Evolutionary conservation across 2,329 filamentous ascomycete genomes (phyloP), one percentile per base, ranked within the genome.

Genomic region (Alternaria sp.): DNA sequence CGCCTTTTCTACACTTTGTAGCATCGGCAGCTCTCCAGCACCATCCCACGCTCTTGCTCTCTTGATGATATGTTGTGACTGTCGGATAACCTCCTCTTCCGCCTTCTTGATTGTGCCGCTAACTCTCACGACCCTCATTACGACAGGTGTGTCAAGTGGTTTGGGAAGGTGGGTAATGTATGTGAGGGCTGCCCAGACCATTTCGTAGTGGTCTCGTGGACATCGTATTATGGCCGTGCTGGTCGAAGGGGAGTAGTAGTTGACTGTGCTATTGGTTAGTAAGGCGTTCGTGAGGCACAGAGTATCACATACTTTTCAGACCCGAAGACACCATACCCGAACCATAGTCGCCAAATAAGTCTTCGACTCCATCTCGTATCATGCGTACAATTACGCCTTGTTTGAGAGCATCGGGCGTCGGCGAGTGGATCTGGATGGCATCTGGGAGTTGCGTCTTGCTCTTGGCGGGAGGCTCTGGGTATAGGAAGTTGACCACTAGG

Each of bases 41-140:
- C 56, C 64, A 10, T 77, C 70, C 43, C 61, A 83, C 26, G 86
- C 86, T 74, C 86, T 87, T 56, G 91, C 89, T 28, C 88, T 86
- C 46, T 91, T 83, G 63, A 97, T 90, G 60, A 93, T 86, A 60
- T 86, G 84, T 70, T 91, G 89, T 45, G 93, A 92, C 64, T 92
- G 86, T 5, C 90, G 86, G 72, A 98, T 91, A 36, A 93, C 93
- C 79, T 97, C 94, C 77, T 97, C 90, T 80, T 98, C 94, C 3
- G 89, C 91, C 80, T 97, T 97, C 71, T 90, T 90, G 74, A 99
- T 97, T 4, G 96, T 99, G 15, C 95, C 96, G 68, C 92, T 96
- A 13, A 97, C 93, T 65, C 92, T 87, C 7, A 97, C 88, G 13
- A 99, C 93, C 49, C 90, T 89, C 66, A 97, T 91, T 1, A 95